Conservation (phyloP, 352 stramenopile species). For the Pythium volutum region DNA sequence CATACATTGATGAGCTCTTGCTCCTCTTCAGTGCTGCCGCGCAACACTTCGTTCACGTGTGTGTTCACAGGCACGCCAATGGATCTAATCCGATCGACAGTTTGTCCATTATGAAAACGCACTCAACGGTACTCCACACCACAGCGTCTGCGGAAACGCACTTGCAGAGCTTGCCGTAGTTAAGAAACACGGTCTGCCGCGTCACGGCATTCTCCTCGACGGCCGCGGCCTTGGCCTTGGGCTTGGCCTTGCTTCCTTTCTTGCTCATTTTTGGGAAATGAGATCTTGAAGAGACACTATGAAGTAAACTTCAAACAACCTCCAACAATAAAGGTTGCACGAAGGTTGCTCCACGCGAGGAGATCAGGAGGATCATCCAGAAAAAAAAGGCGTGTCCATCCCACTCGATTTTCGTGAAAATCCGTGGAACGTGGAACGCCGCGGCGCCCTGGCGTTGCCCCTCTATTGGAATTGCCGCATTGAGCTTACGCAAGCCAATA, state of each 20-base stretch:
- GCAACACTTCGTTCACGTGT: slow-evolving; percentile 68
- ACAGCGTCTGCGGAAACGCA: slow-evolving; percentile 14
- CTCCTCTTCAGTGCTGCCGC: slow-evolving; percentile 55
- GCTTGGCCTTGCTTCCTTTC: slow-evolving; percentile 40
- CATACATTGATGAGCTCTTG: slow-evolving; percentile 70
- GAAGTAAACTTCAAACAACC: slow-evolving; percentile 8
- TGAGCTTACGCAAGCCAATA: neutral
- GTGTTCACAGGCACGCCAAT: slow-evolving; percentile 66
- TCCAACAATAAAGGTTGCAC: slow-evolving; percentile 1
- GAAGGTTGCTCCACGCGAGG: neutral
- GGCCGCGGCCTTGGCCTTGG: slow-evolving; percentile 48
- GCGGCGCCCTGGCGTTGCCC: neutral
- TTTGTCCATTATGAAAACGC: neutral
- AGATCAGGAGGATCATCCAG: neutral
- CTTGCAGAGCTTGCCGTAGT: slow-evolving; percentile 82
- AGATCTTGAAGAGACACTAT: slow-evolving; percentile 26
- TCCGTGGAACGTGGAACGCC: neutral
- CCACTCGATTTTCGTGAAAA: neutral
- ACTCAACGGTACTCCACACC: too few species aligned
- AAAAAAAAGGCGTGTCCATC: slow-evolving; percentile 13
- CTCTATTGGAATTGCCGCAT: slow-evolving; percentile 3
- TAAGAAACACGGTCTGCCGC: slow-evolving; percentile 50
- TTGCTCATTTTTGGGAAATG: slow-evolving; percentile 49
- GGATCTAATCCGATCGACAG: slow-evolving; percentile 31
- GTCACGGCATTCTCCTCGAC: slow-evolving; percentile 70